Percentiles rank a stretch among this genome's conserved stretches.
phyloP scores from a whole-genome alignment of 768 basidiomycete species.

The Serendipita sp. region DNA sequence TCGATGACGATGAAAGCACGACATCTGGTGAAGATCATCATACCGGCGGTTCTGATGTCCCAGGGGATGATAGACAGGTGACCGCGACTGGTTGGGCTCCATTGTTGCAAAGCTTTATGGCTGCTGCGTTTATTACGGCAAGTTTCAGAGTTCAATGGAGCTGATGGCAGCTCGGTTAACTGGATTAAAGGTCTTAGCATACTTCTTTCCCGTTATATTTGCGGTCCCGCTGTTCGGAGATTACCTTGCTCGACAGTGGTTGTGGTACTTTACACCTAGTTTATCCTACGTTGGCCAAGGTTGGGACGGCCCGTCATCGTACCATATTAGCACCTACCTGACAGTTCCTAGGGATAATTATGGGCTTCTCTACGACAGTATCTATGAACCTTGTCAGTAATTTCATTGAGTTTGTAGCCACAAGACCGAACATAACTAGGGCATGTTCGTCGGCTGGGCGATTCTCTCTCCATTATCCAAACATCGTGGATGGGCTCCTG shows the following conservation, averaged over 20 bases:
- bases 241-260: constrained; percentile 71
- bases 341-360: constrained; percentile 59
- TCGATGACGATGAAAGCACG: not conserved
- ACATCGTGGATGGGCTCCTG: constrained; percentile 78
- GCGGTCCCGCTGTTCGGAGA: constrained; percentile 73
- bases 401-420: not conserved
- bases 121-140: constrained; percentile 64
- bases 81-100: constrained; percentile 51
- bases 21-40: constrained; percentile 21
- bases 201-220: constrained; percentile 81
- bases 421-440: constrained; percentile 29
- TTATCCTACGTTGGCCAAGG: constrained; percentile 89
- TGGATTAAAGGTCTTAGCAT: constrained; percentile 49
- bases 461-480: constrained; percentile 82
- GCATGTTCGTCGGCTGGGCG: constrained; percentile 95
- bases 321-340: not conserved
- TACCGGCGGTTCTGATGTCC: constrained; percentile 13
- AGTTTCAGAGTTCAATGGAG: constrained; percentile 15
- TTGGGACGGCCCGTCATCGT: constrained; percentile 14
- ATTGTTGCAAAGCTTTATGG: constrained; percentile 61
- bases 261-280: constrained; percentile 88
- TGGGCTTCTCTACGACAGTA: constrained; percentile 89
- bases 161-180: not conserved
- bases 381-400: constrained; percentile 72
- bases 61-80: constrained; percentile 17